Percentiles rank a stretch among this genome's conserved stretches.
Evolutionary conservation across 192 early-diverging fungal species (phyloP).

Genomic region (Geranomyces michiganensis): DNA sequence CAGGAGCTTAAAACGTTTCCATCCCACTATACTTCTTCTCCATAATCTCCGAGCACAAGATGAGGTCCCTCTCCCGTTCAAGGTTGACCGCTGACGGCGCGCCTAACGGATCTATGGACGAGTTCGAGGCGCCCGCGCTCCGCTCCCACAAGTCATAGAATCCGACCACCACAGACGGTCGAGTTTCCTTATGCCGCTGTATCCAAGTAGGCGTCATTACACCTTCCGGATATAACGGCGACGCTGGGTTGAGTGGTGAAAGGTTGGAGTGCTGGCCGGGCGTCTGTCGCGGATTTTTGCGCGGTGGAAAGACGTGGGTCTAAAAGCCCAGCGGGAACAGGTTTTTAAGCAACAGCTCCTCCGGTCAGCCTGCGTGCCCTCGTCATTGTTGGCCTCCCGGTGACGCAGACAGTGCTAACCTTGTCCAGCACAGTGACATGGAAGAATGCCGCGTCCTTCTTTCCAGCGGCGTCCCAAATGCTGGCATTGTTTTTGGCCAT

Average conservation of each 20-base stretch:
- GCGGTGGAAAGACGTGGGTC: conserved; percentile 34
- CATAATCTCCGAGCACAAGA: conserved; percentile 66
- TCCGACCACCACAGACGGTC: conserved; percentile 69
- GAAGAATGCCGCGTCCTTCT: conserved; percentile 35
- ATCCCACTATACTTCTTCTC: conserved; percentile 59
- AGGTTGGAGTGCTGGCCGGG: conserved; percentile 53
- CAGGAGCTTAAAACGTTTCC: not conserved
- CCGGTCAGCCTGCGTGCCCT: too few species aligned
- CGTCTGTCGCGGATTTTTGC: conserved; percentile 2
- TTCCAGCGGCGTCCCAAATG: conserved; percentile 39
- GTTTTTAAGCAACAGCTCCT: not conserved
- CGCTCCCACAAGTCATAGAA: conserved; percentile 64
- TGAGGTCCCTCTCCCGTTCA: conserved; percentile 66
- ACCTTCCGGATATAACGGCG: conserved; percentile 82
- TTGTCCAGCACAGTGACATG: conserved; percentile 41
- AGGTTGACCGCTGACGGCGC: conserved; percentile 50
- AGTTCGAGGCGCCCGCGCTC: conserved; percentile 47
- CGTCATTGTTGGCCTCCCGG: not conserved
- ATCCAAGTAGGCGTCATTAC: conserved; percentile 76
- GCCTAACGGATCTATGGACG: conserved; percentile 35
- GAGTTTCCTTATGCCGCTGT: conserved; percentile 59
- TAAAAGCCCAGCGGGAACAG: not conserved
- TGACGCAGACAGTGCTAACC: conserved; percentile 8
- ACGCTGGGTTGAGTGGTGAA: conserved; percentile 69
- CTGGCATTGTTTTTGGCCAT: conserved; percentile 44